Conservation (phyloP, 805 yeast species). For the Ogataea henricii region DNA sequence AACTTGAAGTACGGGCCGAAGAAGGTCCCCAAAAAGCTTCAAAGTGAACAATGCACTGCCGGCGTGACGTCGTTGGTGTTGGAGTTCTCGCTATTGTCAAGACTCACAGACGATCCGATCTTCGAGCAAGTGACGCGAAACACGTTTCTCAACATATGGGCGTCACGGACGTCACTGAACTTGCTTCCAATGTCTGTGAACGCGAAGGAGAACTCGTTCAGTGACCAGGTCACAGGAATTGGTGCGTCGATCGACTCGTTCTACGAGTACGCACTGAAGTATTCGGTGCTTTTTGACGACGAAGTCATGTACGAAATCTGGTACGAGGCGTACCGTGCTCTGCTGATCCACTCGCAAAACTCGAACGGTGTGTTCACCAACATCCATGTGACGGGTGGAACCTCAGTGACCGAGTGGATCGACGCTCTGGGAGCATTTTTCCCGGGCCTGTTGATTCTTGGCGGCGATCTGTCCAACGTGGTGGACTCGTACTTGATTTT, state of each 20-base stretch:
- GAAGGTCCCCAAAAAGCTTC: conserved; percentile 43
- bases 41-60: conserved; percentile 77
- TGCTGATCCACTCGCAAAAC: conserved; percentile 52
- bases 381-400: conserved; percentile 56
- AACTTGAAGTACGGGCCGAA: conserved; percentile 59
- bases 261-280: conserved; percentile 84
- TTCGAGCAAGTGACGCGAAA: conserved; percentile 63
- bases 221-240: conserved; percentile 66
- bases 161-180: conserved; percentile 57
- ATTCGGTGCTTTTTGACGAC: conserved; percentile 71
- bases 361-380: conserved; percentile 44
- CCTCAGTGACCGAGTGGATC: conserved; percentile 62
- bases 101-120: conserved; percentile 69
- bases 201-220: conserved; percentile 42
- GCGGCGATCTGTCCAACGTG: conserved; percentile 74
- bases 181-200: conserved; percentile 79
- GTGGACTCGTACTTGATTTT: conserved; percentile 59
- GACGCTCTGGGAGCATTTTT: conserved; percentile 87
- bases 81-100: conserved; percentile 76
- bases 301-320: conserved; percentile 54
- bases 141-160: conserved; percentile 75
- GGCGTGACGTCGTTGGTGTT: conserved; percentile 85
- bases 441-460: conserved; percentile 80
- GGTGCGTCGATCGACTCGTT: conserved; percentile 94
- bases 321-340: conserved; percentile 58